Evolutionary conservation across 495 filamentous ascomycete genomes (phyloP), one percentile per base, ranked within the genome.

Genomic region (Melanomma pulvis-pyrius): DNA sequence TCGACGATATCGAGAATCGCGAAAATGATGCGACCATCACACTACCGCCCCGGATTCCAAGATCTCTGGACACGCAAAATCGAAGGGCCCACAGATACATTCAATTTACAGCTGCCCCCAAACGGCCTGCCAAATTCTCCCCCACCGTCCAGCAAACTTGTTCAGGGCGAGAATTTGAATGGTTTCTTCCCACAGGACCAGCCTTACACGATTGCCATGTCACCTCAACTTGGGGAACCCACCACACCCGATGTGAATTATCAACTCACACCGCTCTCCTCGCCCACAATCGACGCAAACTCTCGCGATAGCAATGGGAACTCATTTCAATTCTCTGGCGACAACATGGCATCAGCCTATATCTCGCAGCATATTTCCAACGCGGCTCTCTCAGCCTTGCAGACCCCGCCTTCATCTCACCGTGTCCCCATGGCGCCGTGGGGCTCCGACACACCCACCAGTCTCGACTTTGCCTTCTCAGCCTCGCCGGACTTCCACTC

Each of bases 11-110:
- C 69, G 17, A 25, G 11, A 1, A 28, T 28, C 7, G 21, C 66
- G 48, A 75, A 69, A 30, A 78, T 78, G 76, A 75, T 77, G 75
- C 71, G 51, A 32, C 68, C 74, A 7, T 74, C 74, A 21, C 70
- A 74, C 48, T 75, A 71, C 60, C 68, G 68, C 8, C 29, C 63
- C 2, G 69, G 63, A 19, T 63, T 71, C 56, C 70, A 66, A 48
- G 74, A 75, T 24, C 32, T 73, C 12, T 77, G 74, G 74, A 56
- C 63, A 2, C 63, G 72, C 28, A 71, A 71, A 29, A 61, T 65
- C 17, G 70, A 74, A 22, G 21, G 58, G 4, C 47, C 63, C 30
- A 48, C 65, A 21, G 67, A 78, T 36, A 73, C 62, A 57, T 76
- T 75, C 63, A 71, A 74, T 36, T 44, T 75, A 1, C 53, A 70